These are phyloP conservation scores for Gossypium ekmanianum DNA, from an alignment of 345 rosid species.

Conservation along the genomic window DNA sequence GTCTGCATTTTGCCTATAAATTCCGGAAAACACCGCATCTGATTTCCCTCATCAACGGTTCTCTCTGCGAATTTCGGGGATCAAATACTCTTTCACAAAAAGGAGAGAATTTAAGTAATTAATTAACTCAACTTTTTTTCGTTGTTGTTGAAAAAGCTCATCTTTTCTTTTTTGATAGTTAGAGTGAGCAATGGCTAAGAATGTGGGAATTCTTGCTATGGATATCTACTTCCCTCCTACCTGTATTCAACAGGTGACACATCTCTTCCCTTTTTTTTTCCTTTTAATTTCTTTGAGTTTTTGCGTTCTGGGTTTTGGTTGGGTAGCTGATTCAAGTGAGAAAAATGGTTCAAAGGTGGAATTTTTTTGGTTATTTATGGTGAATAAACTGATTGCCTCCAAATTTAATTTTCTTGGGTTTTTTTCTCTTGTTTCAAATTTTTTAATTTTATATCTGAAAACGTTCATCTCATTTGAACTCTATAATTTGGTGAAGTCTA, in stretches of 20 bases:
- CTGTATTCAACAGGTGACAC: constrained; percentile 79
- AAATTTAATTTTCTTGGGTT: neutral
- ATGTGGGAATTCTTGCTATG: constrained; percentile 93
- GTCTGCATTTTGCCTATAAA: constrained; percentile 27
- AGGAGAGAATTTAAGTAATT: neutral
- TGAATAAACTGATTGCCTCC: neutral
- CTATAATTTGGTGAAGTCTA: neutral
- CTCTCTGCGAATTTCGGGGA: constrained; percentile 10
- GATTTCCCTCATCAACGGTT: constrained; percentile 9
- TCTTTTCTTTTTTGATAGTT: neutral
- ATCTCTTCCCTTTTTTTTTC: neutral
- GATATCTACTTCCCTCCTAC: constrained; percentile 98
- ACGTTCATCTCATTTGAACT: neutral
- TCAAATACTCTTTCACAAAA: neutral
- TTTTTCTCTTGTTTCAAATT: too few relatives aligned
- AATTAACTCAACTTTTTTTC: too few relatives aligned
- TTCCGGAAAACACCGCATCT: neutral
- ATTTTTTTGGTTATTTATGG: neutral
- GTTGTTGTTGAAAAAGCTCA: neutral
- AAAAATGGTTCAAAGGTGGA: neutral
- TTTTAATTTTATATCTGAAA: neutral
- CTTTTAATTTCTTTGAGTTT: neutral
- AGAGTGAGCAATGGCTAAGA: constrained; percentile 61
- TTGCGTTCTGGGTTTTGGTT: neutral
- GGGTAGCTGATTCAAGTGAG: neutral